Percentiles rank a stretch among this genome's conserved stretches.
phyloP scores from a whole-genome alignment of 768 basidiomycete genomes.

The Trametes coccinea region DNA sequence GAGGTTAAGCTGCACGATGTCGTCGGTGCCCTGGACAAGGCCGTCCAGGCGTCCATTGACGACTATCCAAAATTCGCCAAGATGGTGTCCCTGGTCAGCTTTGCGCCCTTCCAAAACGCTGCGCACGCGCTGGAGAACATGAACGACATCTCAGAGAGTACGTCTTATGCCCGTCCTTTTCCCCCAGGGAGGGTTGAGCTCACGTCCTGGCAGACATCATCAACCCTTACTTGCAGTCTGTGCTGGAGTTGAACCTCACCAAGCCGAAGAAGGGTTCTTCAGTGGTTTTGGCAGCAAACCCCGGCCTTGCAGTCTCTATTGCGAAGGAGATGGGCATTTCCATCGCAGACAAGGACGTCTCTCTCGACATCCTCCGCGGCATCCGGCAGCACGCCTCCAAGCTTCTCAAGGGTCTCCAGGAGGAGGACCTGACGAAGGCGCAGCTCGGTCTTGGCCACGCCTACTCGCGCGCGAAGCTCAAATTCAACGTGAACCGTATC shows the following conservation, averaged over 20 bases:
- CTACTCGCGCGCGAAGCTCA: slow-evolving; percentile 95
- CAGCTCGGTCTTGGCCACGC: slow-evolving; percentile 98
- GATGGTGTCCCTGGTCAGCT: slow-evolving; percentile 89
- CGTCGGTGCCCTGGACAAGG: slow-evolving; percentile 75
- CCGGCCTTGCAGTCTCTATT: slow-evolving; percentile 73
- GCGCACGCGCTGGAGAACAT: slow-evolving; percentile 94
- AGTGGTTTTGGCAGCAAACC: slow-evolving; percentile 80
- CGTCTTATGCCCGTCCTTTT: slow-evolving; percentile 25
- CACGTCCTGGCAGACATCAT: slow-evolving; percentile 60
- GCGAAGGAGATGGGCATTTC: slow-evolving; percentile 68
- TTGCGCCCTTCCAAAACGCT: slow-evolving; percentile 91
- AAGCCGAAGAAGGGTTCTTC: slow-evolving; percentile 65
- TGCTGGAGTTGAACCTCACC: slow-evolving; percentile 86
- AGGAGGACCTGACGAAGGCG: slow-evolving; percentile 86
- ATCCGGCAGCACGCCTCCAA: slow-evolving; percentile 90
- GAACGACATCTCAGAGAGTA: slow-evolving; percentile 95
- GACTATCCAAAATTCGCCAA: slow-evolving; percentile 88
- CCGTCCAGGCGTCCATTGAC: slow-evolving; percentile 82
- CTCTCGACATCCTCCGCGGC: slow-evolving; percentile 86
- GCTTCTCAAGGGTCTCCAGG: slow-evolving; percentile 84
- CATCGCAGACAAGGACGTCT: slow-evolving; percentile 80
- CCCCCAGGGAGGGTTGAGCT: neutral
- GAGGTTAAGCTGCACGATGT: slow-evolving; percentile 85
- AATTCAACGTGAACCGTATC: slow-evolving; percentile 94
- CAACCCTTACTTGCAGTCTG: slow-evolving; percentile 77